Percentiles rank a stretch among this genome's conserved stretches.
Conservation (phyloP, 1,284 basidiomycete genomes). For the Ceratobasidium papillatum region DNA sequence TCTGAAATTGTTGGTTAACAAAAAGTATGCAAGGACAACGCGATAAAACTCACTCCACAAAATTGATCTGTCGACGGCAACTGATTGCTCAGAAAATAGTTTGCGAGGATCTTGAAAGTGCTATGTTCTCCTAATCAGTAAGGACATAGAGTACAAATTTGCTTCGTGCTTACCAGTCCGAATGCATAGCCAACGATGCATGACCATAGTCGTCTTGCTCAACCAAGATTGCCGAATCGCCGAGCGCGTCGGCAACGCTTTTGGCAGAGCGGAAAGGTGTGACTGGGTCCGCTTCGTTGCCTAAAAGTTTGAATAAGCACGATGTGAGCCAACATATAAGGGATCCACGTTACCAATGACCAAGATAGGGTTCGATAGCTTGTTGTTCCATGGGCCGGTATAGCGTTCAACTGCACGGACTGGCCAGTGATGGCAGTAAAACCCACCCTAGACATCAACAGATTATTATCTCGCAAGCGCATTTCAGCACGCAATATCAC, state of each 20-base stretch:
- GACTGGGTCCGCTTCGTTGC: constrained; percentile 38
- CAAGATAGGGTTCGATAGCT: constrained; percentile 37
- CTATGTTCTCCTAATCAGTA: background rate
- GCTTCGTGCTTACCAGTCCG: constrained; percentile 17
- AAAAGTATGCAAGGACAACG: background rate
- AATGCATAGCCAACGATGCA: constrained; percentile 18
- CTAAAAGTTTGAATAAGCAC: background rate
- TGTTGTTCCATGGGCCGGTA: constrained; percentile 26
- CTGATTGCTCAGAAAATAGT: constrained; percentile 18
- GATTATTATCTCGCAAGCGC: background rate
- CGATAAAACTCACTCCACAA: constrained; percentile 22
- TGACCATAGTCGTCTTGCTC: constrained; percentile 40
- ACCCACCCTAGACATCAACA: background rate
- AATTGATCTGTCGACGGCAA: constrained; percentile 5
- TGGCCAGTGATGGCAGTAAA: constrained; percentile 31
- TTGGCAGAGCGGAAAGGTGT: constrained; percentile 35
- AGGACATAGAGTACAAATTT: background rate
- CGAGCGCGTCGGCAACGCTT: constrained; percentile 3
- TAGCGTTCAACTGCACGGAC: constrained; percentile 38
- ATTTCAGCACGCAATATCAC: background rate
- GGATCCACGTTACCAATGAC: constrained; percentile 24
- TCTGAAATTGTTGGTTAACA: background rate
- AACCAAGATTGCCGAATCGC: constrained; percentile 23
- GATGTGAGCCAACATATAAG: background rate
- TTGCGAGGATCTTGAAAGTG: background rate